Percentiles rank a stretch among this genome's conserved stretches.
phyloP scores from a whole-genome alignment of 345 rosid species.

The Hibiscus mutabilis region DNA sequence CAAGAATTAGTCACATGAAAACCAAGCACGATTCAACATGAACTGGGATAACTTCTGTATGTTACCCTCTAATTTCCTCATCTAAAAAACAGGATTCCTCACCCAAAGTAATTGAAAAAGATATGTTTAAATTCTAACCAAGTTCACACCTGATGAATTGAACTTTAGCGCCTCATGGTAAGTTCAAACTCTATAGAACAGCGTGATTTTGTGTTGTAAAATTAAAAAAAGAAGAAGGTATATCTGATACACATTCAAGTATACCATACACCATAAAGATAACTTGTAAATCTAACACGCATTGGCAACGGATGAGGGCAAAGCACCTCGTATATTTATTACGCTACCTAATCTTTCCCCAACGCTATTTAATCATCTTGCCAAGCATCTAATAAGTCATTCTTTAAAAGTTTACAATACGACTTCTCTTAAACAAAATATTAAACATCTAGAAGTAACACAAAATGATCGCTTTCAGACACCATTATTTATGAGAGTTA shows the following conservation, averaged over 20 bases:
- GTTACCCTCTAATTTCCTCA: background rate
- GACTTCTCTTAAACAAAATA: too few relatives aligned
- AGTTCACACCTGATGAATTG: background rate
- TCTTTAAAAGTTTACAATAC: too few relatives aligned
- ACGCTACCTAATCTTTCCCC: background rate
- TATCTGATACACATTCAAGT: too few relatives aligned
- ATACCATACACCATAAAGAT: too few relatives aligned
- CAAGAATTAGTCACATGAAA: background rate
- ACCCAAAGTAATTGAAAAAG: background rate
- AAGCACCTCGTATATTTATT: background rate
- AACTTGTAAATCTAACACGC: background rate
- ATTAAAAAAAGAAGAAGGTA: too few relatives aligned
- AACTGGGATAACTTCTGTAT: background rate
- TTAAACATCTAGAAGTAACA: too few relatives aligned
- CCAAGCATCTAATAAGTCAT: too few relatives aligned
- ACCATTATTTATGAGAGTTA: too few relatives aligned
- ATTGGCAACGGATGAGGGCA: background rate
- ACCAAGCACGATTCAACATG: background rate
- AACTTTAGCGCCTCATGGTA: too few relatives aligned
- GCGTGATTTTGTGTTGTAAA: too few relatives aligned
- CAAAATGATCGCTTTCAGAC: too few relatives aligned
- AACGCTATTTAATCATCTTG: background rate
- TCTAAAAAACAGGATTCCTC: background rate
- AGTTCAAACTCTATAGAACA: background rate
- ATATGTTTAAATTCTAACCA: background rate